These are phyloP conservation scores for Globisporangium lucens DNA, from an alignment of 352 stramenopile species.

Conservation along the genomic window DNA sequence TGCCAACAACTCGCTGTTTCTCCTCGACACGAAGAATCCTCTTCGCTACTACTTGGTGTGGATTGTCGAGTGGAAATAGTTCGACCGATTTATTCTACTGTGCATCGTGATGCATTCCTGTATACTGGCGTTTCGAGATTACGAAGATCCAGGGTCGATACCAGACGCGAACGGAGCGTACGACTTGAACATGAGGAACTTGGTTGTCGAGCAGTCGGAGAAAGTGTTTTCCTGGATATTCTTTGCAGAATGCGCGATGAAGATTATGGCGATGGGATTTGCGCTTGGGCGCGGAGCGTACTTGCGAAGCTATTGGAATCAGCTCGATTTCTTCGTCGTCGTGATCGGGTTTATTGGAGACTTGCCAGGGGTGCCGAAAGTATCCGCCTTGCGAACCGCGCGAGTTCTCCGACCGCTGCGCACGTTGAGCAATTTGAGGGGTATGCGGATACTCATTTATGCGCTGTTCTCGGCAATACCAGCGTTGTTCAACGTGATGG, in stretches of 20 bases:
- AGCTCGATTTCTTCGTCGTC: conserved; percentile 87
- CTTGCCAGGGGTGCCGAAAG: conserved; percentile 35
- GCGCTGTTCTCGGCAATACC: conserved; percentile 54
- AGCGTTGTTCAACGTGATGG: conserved; percentile 62
- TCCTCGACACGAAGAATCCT: conserved; percentile 30
- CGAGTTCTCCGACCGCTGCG: conserved; percentile 62
- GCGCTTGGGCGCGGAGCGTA: conserved; percentile 53
- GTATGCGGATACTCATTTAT: conserved; percentile 53
- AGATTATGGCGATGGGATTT: conserved; percentile 80
- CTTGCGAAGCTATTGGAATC: conserved; percentile 75
- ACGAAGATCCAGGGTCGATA: conserved; percentile 32
- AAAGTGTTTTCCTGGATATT: conserved; percentile 59
- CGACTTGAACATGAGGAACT: conserved; percentile 29
- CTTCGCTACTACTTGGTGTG: conserved; percentile 38
- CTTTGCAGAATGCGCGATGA: conserved; percentile 67
- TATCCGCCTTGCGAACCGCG: conserved; percentile 29
- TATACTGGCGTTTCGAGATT: conserved; percentile 61
- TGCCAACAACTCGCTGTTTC: conserved; percentile 35
- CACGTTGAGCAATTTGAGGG: conserved; percentile 43
- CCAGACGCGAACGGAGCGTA: conserved; percentile 25
- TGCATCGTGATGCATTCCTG: conserved; percentile 70
- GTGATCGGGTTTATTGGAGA: conserved; percentile 38
- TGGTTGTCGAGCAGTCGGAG: conserved; percentile 38
- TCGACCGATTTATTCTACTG: conserved; percentile 70
- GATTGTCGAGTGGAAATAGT: conserved; percentile 62